These are phyloP conservation scores for Macrophomina phaseolina DNA, from an alignment of 2,329 filamentous ascomycete genomes.

Conservation along the genomic window DNA sequence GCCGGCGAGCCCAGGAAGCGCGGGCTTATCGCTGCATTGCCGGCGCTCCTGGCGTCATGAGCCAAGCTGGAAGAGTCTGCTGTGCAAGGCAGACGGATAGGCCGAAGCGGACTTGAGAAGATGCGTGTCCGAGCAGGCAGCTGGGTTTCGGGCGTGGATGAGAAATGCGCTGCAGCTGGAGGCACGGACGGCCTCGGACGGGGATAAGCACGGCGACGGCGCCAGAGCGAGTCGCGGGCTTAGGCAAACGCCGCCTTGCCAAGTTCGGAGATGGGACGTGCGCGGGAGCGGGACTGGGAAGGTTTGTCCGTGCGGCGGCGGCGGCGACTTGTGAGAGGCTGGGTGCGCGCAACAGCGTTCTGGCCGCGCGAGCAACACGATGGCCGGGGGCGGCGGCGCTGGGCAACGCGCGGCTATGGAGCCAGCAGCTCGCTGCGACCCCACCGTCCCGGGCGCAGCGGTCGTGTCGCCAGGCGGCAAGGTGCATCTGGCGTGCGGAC, in stretches of 20 bases:
- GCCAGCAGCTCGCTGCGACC: background rate
- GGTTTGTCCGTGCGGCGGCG: background rate
- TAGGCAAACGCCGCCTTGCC: conserved; percentile 1
- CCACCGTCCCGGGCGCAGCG: conserved; percentile 3
- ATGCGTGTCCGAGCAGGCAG: background rate
- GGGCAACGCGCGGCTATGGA: conserved; percentile 8
- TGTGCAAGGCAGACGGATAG: background rate
- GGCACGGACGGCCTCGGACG: background rate
- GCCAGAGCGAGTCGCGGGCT: background rate
- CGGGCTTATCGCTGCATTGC: background rate
- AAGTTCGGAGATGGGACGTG: background rate
- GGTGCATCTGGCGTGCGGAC: background rate
- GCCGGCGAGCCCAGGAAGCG: background rate
- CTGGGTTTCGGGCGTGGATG: background rate
- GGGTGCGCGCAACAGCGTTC: background rate
- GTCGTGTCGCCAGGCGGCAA: conserved; percentile 10
- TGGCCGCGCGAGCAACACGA: background rate
- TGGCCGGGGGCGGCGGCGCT: background rate
- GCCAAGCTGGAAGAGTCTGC: background rate
- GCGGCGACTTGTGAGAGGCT: background rate
- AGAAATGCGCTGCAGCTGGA: background rate
- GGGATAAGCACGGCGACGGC: background rate
- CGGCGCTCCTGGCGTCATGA: conserved; percentile 4
- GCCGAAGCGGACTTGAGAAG: background rate
- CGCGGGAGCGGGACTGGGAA: background rate